These are phyloP conservation scores for Rhododendron henanense DNA, from an alignment of 148 eudicot genomes.

Conservation along the genomic window DNA sequence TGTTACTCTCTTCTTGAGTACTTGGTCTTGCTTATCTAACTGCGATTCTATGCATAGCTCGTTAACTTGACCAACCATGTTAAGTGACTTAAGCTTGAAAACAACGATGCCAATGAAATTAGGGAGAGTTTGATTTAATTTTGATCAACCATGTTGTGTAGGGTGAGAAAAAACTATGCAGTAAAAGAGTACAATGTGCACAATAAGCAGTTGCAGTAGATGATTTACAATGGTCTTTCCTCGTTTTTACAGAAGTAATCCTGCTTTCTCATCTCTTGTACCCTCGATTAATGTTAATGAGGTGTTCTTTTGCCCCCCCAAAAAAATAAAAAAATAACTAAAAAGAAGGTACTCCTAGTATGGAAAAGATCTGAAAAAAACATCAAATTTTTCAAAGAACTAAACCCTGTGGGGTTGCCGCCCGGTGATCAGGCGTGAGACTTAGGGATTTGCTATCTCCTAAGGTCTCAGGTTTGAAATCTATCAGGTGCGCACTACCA, in stretches of 20 bases:
- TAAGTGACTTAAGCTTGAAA: background rate
- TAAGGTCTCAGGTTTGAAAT: too few relatives aligned
- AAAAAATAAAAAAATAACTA: too few relatives aligned
- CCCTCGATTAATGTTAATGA: background rate
- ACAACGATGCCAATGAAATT: background rate
- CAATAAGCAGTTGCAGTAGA: too few relatives aligned
- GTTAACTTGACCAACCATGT: background rate
- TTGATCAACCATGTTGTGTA: background rate
- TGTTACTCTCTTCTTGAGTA: background rate
- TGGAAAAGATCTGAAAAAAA: too few relatives aligned
- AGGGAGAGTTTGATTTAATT: background rate
- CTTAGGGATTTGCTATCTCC: too few relatives aligned
- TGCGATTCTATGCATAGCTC: background rate
- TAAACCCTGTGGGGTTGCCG: too few relatives aligned
- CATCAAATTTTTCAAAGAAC: too few relatives aligned
- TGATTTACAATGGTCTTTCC: too few relatives aligned
- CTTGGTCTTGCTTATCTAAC: background rate
- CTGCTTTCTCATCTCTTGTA: too few relatives aligned
- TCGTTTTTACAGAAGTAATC: too few relatives aligned
- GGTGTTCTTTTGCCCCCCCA: background rate
- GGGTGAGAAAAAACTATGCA: background rate
- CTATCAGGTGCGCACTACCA: background rate
- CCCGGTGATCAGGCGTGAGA: too few relatives aligned
- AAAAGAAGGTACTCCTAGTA: too few relatives aligned
- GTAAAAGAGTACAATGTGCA: background rate